phyloP scores from a whole-genome alignment of 2,329 filamentous ascomycete species.

The Apiospora marii region DNA sequence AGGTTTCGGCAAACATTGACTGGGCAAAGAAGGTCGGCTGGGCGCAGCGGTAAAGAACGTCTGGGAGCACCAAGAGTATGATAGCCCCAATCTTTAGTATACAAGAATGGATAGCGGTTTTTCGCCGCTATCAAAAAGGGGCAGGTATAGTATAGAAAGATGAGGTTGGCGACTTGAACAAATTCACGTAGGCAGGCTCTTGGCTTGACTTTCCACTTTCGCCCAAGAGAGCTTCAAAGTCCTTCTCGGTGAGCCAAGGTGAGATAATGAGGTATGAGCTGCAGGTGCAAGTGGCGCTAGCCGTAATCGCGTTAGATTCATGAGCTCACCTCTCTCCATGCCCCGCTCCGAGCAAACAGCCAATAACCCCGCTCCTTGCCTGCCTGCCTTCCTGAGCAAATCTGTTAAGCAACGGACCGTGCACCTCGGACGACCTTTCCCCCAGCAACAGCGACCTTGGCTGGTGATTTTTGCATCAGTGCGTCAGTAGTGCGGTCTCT shows the following conservation, averaged over 20 bases:
- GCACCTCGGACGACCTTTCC: background rate
- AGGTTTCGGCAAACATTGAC: background rate
- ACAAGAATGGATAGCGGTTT: background rate
- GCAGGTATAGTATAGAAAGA: background rate
- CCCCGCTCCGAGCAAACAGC: background rate
- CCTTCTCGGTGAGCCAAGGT: constrained; percentile 7
- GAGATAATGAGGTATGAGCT: background rate
- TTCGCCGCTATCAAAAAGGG: background rate
- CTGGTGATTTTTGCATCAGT: constrained; percentile 6
- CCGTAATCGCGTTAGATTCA: background rate
- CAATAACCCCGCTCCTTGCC: constrained; percentile 18
- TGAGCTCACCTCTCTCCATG: background rate
- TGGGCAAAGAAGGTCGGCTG: background rate
- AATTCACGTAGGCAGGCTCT: background rate
- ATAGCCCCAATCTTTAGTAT: background rate
- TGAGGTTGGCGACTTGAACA: background rate
- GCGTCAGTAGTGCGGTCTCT: background rate
- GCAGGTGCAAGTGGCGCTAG: background rate
- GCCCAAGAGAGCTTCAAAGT: background rate
- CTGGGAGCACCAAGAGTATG: background rate
- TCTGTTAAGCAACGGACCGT: constrained; percentile 6
- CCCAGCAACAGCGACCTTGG: background rate
- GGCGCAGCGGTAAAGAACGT: background rate
- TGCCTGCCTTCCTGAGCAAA: background rate
- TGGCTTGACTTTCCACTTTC: background rate